phyloP scores from a whole-genome alignment of 2,329 filamentous ascomycete species.

The Cladophialophora yegresii region DNA sequence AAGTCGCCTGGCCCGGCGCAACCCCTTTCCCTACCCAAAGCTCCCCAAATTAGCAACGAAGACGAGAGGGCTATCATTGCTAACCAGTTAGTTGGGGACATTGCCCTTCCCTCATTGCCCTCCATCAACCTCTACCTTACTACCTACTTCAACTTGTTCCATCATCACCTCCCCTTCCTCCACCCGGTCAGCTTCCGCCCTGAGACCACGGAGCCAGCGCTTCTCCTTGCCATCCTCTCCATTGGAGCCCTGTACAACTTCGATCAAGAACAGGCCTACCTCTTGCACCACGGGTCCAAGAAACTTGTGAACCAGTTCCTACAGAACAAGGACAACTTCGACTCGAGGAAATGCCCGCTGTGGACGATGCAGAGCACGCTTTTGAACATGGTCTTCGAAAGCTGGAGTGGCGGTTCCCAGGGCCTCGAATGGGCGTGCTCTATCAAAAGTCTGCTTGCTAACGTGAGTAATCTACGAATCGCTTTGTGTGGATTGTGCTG shows the following conservation, averaged over 20 bases:
- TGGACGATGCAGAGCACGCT: slow-evolving; percentile 98
- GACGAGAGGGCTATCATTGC: slow-evolving; percentile 88
- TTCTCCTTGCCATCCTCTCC: slow-evolving; percentile 86
- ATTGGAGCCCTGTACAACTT: slow-evolving; percentile 97
- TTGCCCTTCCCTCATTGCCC: slow-evolving; percentile 77
- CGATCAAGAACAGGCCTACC: slow-evolving; percentile 94
- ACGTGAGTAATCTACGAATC: slow-evolving; percentile 50
- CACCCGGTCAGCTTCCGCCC: slow-evolving; percentile 90
- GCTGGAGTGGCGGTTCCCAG: slow-evolving; percentile 98
- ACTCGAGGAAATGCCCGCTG: slow-evolving; percentile 91
- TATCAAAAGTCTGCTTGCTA: slow-evolving; percentile 95
- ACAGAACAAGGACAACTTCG: slow-evolving; percentile 98
- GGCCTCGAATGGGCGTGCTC: slow-evolving; percentile 98
- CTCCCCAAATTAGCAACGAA: slow-evolving; percentile 79
- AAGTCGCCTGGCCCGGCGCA: slow-evolving; percentile 70
- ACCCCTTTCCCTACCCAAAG: slow-evolving; percentile 64
- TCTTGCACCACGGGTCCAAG: slow-evolving; percentile 96
- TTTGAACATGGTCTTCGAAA: slow-evolving; percentile 98
- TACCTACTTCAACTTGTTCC: slow-evolving; percentile 95
- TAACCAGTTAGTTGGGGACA: slow-evolving; percentile 79
- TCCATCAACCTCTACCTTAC: slow-evolving; percentile 89
- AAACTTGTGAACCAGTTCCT: slow-evolving; percentile 95
- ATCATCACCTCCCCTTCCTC: slow-evolving; percentile 93
- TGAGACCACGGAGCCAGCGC: slow-evolving; percentile 73
- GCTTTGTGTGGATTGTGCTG: background rate